A percentile compares a stretch with the other conserved stretches of the same genome.
Conservation (phyloP, 306 rosid species). For the Sicyos edulis region DNA sequence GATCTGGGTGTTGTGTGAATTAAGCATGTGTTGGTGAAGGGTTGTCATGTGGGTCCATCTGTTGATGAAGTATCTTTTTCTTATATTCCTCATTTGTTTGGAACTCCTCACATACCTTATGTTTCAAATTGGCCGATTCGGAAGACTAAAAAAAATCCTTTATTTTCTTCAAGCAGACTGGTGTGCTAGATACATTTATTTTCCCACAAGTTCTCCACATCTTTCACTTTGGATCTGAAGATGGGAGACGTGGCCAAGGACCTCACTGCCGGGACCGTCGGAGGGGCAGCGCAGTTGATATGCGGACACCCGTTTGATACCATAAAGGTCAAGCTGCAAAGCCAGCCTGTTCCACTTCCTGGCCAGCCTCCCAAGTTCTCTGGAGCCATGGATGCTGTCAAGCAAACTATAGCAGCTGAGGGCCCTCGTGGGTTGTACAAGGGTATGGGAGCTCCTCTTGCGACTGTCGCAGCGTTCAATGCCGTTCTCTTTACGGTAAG, state of each 20-base stretch:
- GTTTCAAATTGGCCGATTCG: neutral
- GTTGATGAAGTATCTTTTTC: constrained; percentile 8
- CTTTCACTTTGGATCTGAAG: constrained; percentile 25
- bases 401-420: constrained; percentile 86
- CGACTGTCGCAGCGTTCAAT: constrained; percentile 93
- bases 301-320: constrained; percentile 95
- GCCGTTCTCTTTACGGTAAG: constrained; percentile 84
- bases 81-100: neutral
- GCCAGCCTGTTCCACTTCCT: constrained; percentile 84
- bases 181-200: neutral
- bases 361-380: constrained; percentile 72
- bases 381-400: constrained; percentile 91
- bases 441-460: constrained; percentile 98
- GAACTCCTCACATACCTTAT: neutral
- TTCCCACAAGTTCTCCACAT: neutral
- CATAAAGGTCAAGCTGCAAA: constrained; percentile 95
- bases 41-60: neutral
- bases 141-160: neutral
- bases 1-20: neutral
- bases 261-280: constrained; percentile 83
- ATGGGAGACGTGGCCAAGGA: constrained; percentile 95
- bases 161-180: neutral
- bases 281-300: constrained; percentile 88
- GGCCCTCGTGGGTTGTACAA: constrained; percentile 89
- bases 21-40: constrained; percentile 11